Base-by-base conservation (phyloP, 805 yeast species). In the Kazachstania taianensis region DNA sequence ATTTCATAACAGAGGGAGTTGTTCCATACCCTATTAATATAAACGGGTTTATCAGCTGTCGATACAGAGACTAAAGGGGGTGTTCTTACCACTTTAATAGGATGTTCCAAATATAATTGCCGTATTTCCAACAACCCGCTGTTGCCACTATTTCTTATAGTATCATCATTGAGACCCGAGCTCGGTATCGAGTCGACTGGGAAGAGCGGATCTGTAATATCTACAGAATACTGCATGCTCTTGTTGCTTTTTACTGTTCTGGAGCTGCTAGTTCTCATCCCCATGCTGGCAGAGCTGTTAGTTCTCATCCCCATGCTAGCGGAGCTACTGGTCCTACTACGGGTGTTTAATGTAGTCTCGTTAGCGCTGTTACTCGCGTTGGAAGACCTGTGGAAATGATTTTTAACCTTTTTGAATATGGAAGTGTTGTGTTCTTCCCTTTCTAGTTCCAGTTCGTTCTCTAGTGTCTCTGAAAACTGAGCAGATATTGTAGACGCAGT, bases 1-100 rank as follows among this genome's bases (percentile, higher is more conserved):
- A 82, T 68, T 43, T 80, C 80, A 55, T 82, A 82, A 38, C 75
- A 75, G 25, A 82, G 57, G 0, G 84, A 55, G 37, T 80, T 78
- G 45, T 75, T 74, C 92, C 92, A 82, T 1, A 75, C 67, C 42
- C 82, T 67, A 52, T 78, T 80, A 24, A 82, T 84, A 53, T 77
- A 81, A 13, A 82, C 71, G 0, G 94, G 85, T 50, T 80, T 82
- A 50, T 81, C 79, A 5, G 61, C 60, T 1, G 69, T 62, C 0
- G 66, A 56, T 1, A 55, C 41, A 1, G 65, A 63, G 5, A 45
- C 42, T 7, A 50, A 45, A 5, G 71, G 71, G 2, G 70, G 70
- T 0, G 63, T 61, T 41, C 72, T 57, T 1, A 67, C 49, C 10
- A 65, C 43, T 17, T 52, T 53, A 8, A 65, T 33, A n/a, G 55